Percentiles rank a stretch among this genome's conserved stretches.
Evolutionary conservation across 768 basidiomycete genomes (phyloP).

Genomic region (Termitomyces sp.): DNA sequence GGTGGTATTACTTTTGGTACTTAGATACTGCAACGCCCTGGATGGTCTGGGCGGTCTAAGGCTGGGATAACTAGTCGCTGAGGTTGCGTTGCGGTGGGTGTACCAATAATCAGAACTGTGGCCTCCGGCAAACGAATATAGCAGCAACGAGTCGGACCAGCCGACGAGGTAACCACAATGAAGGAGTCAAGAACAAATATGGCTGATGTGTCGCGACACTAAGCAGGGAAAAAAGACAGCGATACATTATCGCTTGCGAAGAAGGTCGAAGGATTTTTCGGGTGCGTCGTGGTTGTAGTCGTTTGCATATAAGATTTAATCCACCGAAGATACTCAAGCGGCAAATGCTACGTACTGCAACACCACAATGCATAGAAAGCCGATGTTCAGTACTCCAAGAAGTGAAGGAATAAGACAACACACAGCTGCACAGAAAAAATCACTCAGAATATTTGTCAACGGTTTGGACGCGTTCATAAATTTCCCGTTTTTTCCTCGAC

Average conservation of each 20-base stretch:
- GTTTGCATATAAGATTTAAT: neutral
- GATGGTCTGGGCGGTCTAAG: neutral
- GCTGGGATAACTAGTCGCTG: neutral
- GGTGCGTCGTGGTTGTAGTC: neutral
- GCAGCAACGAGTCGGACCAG: neutral
- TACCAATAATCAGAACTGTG: neutral
- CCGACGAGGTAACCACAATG: neutral
- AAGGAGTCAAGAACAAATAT: neutral
- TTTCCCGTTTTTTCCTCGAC: conserved; percentile 57
- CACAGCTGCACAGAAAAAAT: neutral
- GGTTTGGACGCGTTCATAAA: conserved; percentile 54
- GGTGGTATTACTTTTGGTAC: neutral
- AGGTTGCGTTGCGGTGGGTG: neutral
- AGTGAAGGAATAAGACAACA: neutral
- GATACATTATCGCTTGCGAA: neutral
- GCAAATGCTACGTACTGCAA: neutral
- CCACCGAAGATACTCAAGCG: no score
- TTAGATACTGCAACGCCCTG: neutral
- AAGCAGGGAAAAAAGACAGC: neutral
- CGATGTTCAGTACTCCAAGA: neutral
- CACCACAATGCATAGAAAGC: neutral
- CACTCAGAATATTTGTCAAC: conserved; percentile 19
- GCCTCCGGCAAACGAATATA: neutral
- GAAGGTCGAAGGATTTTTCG: neutral
- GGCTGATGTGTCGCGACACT: no score